Conservation (phyloP, 2,329 filamentous ascomycete genomes). For the Leptographium flavum region DNA sequence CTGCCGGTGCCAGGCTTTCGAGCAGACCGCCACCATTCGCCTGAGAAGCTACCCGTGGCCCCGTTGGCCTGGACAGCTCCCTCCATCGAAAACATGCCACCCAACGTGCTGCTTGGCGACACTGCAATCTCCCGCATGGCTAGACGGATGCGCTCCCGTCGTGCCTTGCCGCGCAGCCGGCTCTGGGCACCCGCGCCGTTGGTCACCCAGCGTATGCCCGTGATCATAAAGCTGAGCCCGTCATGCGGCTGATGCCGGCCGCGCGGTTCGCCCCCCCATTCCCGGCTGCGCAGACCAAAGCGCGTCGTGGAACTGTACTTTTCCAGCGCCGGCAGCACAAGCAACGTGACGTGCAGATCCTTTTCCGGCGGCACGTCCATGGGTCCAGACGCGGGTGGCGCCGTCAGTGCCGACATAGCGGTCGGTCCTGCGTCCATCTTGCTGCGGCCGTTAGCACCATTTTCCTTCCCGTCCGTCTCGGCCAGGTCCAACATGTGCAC, state of each 20-base stretch:
- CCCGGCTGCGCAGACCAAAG: slow-evolving; percentile 69
- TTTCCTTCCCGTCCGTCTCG: slow-evolving; percentile 5
- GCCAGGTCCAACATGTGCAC: slow-evolving; percentile 48
- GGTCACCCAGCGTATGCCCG: slow-evolving; percentile 71
- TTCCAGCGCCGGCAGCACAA: slow-evolving; percentile 68
- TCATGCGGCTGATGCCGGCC: slow-evolving; percentile 41
- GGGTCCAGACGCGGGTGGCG: slow-evolving; percentile 46
- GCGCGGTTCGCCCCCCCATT: slow-evolving; percentile 42
- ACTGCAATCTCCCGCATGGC: slow-evolving; percentile 37
- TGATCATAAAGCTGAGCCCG: slow-evolving; percentile 78
- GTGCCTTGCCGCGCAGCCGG: slow-evolving; percentile 38
- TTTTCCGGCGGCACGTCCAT: slow-evolving; percentile 50
- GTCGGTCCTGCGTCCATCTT: slow-evolving; percentile 12
- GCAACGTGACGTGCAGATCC: slow-evolving; percentile 75
- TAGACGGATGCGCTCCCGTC: slow-evolving; percentile 41
- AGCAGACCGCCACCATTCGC: slow-evolving; percentile 3
- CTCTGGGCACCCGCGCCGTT: slow-evolving; percentile 50
- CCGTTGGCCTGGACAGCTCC: slow-evolving; percentile 5
- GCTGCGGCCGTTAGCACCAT: slow-evolving; percentile 16
- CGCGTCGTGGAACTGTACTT: slow-evolving; percentile 62
- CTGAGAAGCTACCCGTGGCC: slow-evolving; percentile 10
- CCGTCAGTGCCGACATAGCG: slow-evolving; percentile 19
- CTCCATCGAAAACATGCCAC: slow-evolving; percentile 13
- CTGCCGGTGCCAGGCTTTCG: slow-evolving; percentile 16
- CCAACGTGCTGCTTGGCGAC: slow-evolving; percentile 19